These are phyloP conservation scores for Rhizopogon roseolus DNA, from an alignment of 768 basidiomycete genomes.

Conservation along the genomic window DNA sequence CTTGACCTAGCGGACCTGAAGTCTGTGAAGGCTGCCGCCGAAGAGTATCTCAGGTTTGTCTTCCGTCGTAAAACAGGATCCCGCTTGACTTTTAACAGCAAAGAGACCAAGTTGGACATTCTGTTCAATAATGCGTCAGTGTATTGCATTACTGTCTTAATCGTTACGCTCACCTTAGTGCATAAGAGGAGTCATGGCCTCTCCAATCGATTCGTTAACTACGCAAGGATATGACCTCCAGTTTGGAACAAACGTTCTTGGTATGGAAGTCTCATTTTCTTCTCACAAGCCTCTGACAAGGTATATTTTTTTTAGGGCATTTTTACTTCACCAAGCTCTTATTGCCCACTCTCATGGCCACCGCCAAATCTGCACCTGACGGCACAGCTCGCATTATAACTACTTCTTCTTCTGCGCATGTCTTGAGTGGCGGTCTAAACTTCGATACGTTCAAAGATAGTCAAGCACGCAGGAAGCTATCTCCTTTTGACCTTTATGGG, in stretches of 20 bases:
- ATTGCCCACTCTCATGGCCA: conserved; percentile 34
- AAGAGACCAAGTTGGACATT: conserved; percentile 41
- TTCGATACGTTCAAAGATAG: conserved; percentile 39
- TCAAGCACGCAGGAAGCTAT: conserved; percentile 20
- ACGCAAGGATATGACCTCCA: conserved; percentile 52
- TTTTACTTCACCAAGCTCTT: conserved; percentile 42
- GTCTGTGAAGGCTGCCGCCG: conserved; percentile 32
- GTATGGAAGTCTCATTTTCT: conserved; percentile 21
- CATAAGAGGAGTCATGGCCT: conserved; percentile 40
- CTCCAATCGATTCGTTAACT: conserved; percentile 39
- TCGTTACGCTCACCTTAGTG: background rate
- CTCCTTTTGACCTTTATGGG: conserved; percentile 8
- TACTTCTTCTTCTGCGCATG: conserved; percentile 30
- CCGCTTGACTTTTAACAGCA: conserved; percentile 20
- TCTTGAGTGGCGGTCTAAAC: conserved; percentile 17
- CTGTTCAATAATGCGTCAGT: conserved; percentile 47
- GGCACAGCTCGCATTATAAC: conserved; percentile 36
- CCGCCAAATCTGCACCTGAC: conserved; percentile 27
- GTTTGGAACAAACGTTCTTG: conserved; percentile 52
- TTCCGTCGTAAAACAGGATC: background rate
- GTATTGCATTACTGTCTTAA: background rate
- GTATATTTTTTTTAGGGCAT: conserved; percentile 28
- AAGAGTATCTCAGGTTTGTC: conserved; percentile 30
- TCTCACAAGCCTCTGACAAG: conserved; percentile 14
- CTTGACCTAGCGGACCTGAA: conserved; percentile 39